These are phyloP conservation scores for Oenanthe sinensis DNA, from an alignment of 129 eudicot genomes.

Conservation along the genomic window DNA sequence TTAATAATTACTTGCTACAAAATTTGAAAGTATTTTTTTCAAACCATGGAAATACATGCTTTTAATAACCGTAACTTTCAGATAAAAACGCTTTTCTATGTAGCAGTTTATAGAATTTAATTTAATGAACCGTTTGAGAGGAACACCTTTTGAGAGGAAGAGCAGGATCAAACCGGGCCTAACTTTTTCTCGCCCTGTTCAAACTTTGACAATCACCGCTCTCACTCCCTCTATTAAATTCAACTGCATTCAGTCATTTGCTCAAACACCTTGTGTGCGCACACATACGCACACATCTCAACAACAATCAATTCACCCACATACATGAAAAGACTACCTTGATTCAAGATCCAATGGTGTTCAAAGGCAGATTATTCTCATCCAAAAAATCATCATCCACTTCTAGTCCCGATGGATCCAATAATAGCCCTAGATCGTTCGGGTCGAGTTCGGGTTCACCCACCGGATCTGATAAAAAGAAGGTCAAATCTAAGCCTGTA, in stretches of 20 bases:
- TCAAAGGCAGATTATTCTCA: conserved; percentile 88
- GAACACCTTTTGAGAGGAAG: too few relatives aligned
- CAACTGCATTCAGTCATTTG: background rate
- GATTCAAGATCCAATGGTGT: conserved; percentile 49
- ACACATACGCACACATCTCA: background rate
- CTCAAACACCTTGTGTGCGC: background rate
- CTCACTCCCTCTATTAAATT: background rate
- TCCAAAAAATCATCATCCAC: conserved; percentile 67
- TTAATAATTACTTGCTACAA: too few relatives aligned
- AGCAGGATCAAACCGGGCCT: too few relatives aligned
- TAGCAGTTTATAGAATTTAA: too few relatives aligned
- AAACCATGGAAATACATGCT: too few relatives aligned
- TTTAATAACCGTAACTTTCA: too few relatives aligned
- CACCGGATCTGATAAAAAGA: conserved; percentile 64
- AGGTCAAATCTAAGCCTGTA: conserved; percentile 41
- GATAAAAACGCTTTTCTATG: too few relatives aligned
- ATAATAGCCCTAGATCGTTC: conserved; percentile 69
- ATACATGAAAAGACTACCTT: background rate
- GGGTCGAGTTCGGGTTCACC: conserved; percentile 73
- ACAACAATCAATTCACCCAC: background rate
- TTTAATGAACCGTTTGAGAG: too few relatives aligned
- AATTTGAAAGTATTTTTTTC: too few relatives aligned
- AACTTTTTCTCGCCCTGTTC: background rate
- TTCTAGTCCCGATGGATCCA: conserved; percentile 88
- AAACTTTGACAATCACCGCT: conserved; percentile 2